Conservation (phyloP, 2,329 filamentous ascomycete species). For the Colletotrichum liaoningense region DNA sequence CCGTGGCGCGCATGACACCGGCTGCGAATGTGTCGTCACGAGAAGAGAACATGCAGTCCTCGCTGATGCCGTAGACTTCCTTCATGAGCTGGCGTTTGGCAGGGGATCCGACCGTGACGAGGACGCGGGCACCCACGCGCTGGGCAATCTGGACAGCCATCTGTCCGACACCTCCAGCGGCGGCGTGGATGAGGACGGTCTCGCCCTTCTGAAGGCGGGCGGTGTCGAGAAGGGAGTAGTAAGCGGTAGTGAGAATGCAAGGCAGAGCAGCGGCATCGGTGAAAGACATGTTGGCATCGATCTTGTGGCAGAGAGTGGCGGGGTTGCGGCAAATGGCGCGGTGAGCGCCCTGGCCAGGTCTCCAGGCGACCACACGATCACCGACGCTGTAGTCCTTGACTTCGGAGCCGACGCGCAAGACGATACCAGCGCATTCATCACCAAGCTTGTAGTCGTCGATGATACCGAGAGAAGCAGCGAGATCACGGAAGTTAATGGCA, state of each 20-base stretch:
- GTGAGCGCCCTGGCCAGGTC: constrained; percentile 38
- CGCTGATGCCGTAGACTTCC: constrained; percentile 42
- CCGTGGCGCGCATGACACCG: constrained; percentile 41
- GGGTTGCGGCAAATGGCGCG: constrained; percentile 44
- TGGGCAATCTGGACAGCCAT: constrained; percentile 51
- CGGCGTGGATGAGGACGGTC: constrained; percentile 52
- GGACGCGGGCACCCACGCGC: constrained; percentile 52
- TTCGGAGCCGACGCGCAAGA: constrained; percentile 36
- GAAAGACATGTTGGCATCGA: constrained; percentile 42
- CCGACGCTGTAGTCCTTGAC: constrained; percentile 41
- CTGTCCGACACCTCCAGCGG: constrained; percentile 51
- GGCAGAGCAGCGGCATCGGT: constrained; percentile 42
- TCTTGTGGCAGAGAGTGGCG: constrained; percentile 42
- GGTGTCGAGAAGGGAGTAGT: constrained; percentile 33
- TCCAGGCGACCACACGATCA: constrained; percentile 44
- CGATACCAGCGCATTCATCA: constrained; percentile 42
- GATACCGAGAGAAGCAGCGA: constrained; percentile 43
- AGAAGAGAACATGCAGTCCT: constrained; percentile 48
- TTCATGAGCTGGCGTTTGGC: constrained; percentile 44
- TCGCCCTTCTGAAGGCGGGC: constrained; percentile 48
- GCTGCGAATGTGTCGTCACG: constrained; percentile 44
- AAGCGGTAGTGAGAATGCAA: constrained; percentile 42
- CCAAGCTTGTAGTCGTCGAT: constrained; percentile 40
- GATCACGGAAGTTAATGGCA: constrained; percentile 51
- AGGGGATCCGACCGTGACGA: constrained; percentile 49